These are phyloP conservation scores for Penicillium psychrofluorescens DNA, from an alignment of 495 filamentous ascomycete genomes.

Conservation along the genomic window DNA sequence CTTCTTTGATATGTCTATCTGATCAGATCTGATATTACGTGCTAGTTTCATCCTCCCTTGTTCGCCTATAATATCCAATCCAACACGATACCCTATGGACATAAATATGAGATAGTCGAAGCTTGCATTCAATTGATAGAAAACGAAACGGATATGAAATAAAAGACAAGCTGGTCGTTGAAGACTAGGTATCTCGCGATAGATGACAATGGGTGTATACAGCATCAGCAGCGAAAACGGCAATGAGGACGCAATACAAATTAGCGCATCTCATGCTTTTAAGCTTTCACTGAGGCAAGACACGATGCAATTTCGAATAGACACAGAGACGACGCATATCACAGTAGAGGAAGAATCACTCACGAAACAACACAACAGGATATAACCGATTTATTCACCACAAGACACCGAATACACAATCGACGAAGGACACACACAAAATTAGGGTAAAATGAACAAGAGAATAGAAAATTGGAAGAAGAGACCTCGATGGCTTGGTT, in stretches of 20 bases:
- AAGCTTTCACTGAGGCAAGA: background rate
- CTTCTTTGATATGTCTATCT: too few relatives aligned
- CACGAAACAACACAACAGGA: background rate
- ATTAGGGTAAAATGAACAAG: background rate
- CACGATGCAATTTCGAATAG: background rate
- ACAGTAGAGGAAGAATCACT: background rate
- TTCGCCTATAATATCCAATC: too few relatives aligned
- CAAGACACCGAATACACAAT: background rate
- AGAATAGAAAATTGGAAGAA: background rate
- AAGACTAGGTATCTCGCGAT: background rate
- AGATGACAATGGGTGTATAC: background rate
- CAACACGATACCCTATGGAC: too few relatives aligned
- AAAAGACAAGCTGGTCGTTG: background rate
- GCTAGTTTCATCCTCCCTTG: too few relatives aligned
- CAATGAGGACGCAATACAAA: background rate
- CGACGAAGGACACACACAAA: background rate
- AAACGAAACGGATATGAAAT: background rate
- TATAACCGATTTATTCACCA: background rate
- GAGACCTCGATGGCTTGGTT: slow-evolving; percentile 16
- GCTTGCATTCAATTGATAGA: too few relatives aligned
- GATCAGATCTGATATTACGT: too few relatives aligned
- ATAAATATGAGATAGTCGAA: background rate
- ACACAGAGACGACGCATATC: background rate
- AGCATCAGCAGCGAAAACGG: background rate
- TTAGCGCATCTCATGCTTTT: background rate